Evolutionary conservation across 345 rosid genomes (phyloP).

Genomic region (Rhodamnia argentea): DNA sequence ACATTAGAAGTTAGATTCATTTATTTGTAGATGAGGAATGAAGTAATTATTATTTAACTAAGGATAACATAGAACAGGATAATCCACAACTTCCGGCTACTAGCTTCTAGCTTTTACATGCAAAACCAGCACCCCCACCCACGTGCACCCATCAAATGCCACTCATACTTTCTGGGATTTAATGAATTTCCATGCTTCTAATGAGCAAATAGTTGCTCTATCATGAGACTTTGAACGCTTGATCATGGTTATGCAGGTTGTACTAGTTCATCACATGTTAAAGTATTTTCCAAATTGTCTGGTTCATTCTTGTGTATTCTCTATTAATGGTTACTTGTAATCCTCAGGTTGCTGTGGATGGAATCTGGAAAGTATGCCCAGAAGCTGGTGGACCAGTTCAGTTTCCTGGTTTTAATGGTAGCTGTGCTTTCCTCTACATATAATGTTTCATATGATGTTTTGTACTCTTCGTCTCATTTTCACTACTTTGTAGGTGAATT

Average conservation of each 20-base stretch:
- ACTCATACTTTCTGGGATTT: not conserved
- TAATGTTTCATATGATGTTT: not conserved
- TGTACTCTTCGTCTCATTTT: not conserved
- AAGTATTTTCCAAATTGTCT: not conserved
- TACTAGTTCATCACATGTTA: not conserved
- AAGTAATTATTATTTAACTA: not conserved
- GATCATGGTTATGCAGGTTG: not conserved
- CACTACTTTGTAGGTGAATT: conserved; percentile 57
- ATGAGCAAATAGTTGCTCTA: not conserved
- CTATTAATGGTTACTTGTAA: not conserved
- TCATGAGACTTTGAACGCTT: not conserved
- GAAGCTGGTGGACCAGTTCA: conserved; percentile 81
- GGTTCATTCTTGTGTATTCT: not conserved
- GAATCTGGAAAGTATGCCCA: conserved; percentile 86
- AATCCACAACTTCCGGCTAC: not conserved
- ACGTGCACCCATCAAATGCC: not conserved
- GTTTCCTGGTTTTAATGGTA: conserved; percentile 90
- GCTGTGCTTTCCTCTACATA: not conserved
- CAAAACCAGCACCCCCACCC: not conserved
- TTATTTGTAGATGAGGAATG: not conserved
- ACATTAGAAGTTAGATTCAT: not conserved
- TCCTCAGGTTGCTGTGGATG: conserved; percentile 93
- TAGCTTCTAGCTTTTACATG: not conserved
- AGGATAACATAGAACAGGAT: not conserved
- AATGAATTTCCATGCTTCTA: not conserved